A percentile compares a stretch with the other conserved stretches of the same genome.
phyloP scores from a whole-genome alignment of 2,329 filamentous ascomycete genomes.

The Beauveria medogensis region DNA sequence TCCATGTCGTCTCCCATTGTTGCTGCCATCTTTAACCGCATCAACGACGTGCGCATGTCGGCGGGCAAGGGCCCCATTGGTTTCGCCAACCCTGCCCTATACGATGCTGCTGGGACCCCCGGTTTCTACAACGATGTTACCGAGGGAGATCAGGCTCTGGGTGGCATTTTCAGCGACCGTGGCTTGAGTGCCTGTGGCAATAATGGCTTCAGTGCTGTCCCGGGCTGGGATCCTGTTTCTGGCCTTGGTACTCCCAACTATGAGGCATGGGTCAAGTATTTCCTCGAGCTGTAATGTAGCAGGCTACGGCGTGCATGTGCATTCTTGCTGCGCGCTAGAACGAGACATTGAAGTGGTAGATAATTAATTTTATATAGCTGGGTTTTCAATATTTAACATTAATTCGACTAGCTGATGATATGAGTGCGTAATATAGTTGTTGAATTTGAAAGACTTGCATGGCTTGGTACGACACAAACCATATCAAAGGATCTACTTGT shows the following conservation, averaged over 20 bases:
- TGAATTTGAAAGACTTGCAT: too few relatives aligned
- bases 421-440: too few relatives aligned
- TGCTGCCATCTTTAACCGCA: constrained; percentile 14
- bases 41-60: constrained; percentile 14
- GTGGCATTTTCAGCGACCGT: constrained; percentile 14
- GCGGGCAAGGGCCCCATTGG: constrained; percentile 30
- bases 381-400: too few relatives aligned
- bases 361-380: too few relatives aligned
- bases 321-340: too few relatives aligned
- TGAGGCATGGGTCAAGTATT: constrained; percentile 5
- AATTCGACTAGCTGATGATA: too few relatives aligned
- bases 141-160: constrained; percentile 16
- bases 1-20: constrained; percentile 15
- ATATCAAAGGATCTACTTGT: too few relatives aligned
- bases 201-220: constrained; percentile 17
- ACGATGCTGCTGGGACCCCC: background rate
- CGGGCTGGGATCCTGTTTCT: constrained; percentile 22
- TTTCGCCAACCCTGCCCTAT: constrained; percentile 19
- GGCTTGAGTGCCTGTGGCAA: constrained; percentile 14
- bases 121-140: constrained; percentile 19
- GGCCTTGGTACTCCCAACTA: constrained; percentile 17
- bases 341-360: too few relatives aligned
- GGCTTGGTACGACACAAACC: too few relatives aligned
- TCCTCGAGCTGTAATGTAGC: background rate
- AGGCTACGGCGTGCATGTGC: background rate